Percentiles rank a stretch among this genome's conserved stretches.
phyloP scores from a whole-genome alignment of 139 green algal species.

The Coccomyxa sp. region DNA sequence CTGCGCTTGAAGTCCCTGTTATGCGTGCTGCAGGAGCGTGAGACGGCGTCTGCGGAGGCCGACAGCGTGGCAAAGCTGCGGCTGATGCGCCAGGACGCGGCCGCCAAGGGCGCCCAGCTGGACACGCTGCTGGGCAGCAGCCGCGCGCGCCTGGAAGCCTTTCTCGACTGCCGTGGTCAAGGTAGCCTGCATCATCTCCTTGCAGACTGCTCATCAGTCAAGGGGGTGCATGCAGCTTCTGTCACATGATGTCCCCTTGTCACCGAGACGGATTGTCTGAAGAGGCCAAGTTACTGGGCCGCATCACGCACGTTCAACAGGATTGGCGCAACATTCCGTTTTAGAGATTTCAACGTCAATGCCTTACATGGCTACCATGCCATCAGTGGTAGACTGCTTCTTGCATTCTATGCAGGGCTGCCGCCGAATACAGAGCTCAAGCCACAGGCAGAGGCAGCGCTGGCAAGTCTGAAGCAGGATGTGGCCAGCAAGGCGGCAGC shows the following conservation, averaged over 20 bases:
- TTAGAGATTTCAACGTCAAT: too few relatives aligned
- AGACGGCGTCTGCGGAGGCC: conserved; percentile 14
- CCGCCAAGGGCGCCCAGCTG: conserved; percentile 21
- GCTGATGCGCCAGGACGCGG: conserved; percentile 31
- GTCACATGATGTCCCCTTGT: too few relatives aligned
- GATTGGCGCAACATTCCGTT: too few relatives aligned
- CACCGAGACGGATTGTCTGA: too few relatives aligned
- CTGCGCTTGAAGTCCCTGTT: too few relatives aligned
- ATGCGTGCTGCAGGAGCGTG: conserved; percentile 36
- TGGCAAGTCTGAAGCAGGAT: not conserved
- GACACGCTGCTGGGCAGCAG: conserved; percentile 9
- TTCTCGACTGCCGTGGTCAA: conserved; percentile 15
- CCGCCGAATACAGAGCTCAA: conserved; percentile 15
- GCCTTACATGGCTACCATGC: not conserved
- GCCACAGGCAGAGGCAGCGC: not conserved
- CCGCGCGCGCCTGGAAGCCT: conserved; percentile 5
- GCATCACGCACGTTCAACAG: too few relatives aligned
- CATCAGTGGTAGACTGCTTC: too few relatives aligned
- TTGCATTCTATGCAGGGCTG: conserved; percentile 35
- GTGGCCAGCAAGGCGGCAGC: conserved; percentile 9
- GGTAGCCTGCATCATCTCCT: too few relatives aligned
- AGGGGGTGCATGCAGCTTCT: too few relatives aligned
- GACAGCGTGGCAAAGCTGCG: conserved; percentile 26
- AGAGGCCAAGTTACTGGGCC: too few relatives aligned
- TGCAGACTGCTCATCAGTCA: too few relatives aligned